Evolutionary conservation across 2,329 filamentous ascomycete species (phyloP).

Genomic region (Thermothelomyces thermophilus): DNA sequence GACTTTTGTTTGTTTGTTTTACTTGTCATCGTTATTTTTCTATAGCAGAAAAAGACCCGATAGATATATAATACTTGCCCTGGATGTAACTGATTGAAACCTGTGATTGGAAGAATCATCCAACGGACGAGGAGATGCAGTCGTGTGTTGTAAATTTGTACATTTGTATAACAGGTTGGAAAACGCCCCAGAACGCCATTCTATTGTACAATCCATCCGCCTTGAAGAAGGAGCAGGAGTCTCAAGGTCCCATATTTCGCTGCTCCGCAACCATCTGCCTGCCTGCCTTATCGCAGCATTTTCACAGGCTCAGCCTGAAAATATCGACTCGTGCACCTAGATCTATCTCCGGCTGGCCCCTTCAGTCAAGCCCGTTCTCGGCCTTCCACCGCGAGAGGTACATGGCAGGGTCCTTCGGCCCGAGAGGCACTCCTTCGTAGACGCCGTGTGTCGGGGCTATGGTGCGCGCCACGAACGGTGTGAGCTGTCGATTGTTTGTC

Average conservation of each 20-base stretch:
- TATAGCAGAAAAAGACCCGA: too few species aligned
- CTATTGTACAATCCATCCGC: background rate
- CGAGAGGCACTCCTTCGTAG: slow-evolving; percentile 42
- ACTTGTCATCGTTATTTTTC: too few species aligned
- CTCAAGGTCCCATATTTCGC: background rate
- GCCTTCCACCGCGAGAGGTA: slow-evolving; percentile 63
- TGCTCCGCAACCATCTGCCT: background rate
- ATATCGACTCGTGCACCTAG: background rate
- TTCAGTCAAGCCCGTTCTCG: slow-evolving; percentile 56
- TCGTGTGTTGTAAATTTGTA: background rate
- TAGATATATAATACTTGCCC: too few species aligned
- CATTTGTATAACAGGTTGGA: background rate
- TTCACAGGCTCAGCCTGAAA: background rate
- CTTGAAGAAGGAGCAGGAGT: background rate
- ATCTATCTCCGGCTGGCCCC: background rate
- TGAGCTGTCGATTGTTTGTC: slow-evolving; percentile 49
- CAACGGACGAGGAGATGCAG: too few species aligned
- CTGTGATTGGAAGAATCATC: too few species aligned
- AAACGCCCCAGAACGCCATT: slow-evolving; percentile 13
- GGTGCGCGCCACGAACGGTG: slow-evolving; percentile 65
- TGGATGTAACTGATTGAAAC: too few species aligned
- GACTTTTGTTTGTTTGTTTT: too few species aligned
- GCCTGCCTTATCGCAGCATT: background rate
- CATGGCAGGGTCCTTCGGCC: slow-evolving; percentile 53
- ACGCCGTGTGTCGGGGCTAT: slow-evolving; percentile 47